phyloP scores from a whole-genome alignment of 805 yeast genomes.

The Wickerhamiella siamensis region DNA sequence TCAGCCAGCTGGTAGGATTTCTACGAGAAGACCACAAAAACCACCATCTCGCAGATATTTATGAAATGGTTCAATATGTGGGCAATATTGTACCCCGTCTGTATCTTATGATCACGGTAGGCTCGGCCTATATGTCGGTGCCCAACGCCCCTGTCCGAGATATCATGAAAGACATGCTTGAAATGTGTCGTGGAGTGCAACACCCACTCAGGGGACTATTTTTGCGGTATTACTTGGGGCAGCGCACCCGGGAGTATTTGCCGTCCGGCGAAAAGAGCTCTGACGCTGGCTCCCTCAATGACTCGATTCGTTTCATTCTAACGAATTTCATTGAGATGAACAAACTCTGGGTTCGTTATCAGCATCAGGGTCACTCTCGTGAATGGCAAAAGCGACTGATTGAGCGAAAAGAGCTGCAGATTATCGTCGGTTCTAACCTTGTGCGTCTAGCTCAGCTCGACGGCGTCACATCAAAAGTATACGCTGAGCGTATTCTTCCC shows the following conservation, averaged over 20 bases:
- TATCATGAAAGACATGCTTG: slow-evolving; percentile 89
- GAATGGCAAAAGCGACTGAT: slow-evolving; percentile 59
- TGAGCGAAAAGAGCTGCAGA: slow-evolving; percentile 81
- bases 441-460: slow-evolving; percentile 80
- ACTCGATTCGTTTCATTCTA: slow-evolving; percentile 62
- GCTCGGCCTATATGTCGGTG: slow-evolving; percentile 70
- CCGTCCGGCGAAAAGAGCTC: background rate
- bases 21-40: slow-evolving; percentile 53
- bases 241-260: slow-evolving; percentile 56
- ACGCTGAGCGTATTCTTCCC: slow-evolving; percentile 49
- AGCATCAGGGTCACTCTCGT: slow-evolving; percentile 85
- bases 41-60: slow-evolving; percentile 71
- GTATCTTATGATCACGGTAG: slow-evolving; percentile 90
- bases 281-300: slow-evolving; percentile 3
- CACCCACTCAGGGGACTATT: slow-evolving; percentile 88
- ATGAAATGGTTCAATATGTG: slow-evolving; percentile 89
- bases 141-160: slow-evolving; percentile 71
- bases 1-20: slow-evolving; percentile 51
- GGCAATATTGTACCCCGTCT: slow-evolving; percentile 82
- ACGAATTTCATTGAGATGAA: slow-evolving; percentile 94
- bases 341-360: slow-evolving; percentile 91
- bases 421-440: slow-evolving; percentile 82
- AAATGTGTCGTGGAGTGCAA: slow-evolving; percentile 95
- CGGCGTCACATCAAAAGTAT: slow-evolving; percentile 36
- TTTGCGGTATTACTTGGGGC: slow-evolving; percentile 75